A percentile compares a stretch with the other conserved stretches of the same genome.
Evolutionary conservation across 2,329 filamentous ascomycete genomes (phyloP).

Genomic region (Ophiocordyceps robertsii): DNA sequence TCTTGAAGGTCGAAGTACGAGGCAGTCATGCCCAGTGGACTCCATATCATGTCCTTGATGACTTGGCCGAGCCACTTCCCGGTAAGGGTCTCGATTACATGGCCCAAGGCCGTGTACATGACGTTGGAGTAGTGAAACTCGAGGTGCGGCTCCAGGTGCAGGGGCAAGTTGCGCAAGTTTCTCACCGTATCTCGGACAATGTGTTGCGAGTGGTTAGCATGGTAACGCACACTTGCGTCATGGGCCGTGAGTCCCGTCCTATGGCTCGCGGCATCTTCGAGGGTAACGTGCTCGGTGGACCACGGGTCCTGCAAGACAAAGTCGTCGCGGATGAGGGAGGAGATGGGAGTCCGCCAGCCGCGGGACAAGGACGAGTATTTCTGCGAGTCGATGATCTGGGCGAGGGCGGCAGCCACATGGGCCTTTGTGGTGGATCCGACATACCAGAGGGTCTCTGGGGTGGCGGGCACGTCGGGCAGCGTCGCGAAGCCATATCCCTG

Average conservation of each 20-base stretch:
- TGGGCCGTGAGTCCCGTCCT: conserved; percentile 34
- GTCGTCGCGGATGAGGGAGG: conserved; percentile 32
- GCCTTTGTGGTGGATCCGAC: conserved; percentile 44
- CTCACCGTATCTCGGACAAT: conserved; percentile 23
- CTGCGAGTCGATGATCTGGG: conserved; percentile 35
- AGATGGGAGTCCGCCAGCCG: conserved; percentile 33
- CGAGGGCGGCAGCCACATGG: conserved; percentile 33
- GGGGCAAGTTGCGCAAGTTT: conserved; percentile 29
- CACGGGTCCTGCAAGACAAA: conserved; percentile 33
- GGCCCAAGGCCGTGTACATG: conserved; percentile 30
- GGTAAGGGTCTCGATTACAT: conserved; percentile 29
- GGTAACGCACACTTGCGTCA: conserved; percentile 13
- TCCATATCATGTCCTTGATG: conserved; percentile 27
- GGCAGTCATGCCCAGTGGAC: conserved; percentile 31
- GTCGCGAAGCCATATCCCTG: conserved; percentile 18
- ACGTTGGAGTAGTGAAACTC: conserved; percentile 36
- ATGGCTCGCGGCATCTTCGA: conserved; percentile 41
- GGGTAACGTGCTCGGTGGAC: conserved; percentile 32
- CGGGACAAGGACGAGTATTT: conserved; percentile 12
- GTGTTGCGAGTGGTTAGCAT: conserved; percentile 15
- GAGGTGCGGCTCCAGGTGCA: conserved; percentile 28
- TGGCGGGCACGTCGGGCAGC: conserved; percentile 24
- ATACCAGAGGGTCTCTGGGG: conserved; percentile 37
- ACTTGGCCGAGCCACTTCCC: conserved; percentile 23
- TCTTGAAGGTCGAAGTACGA: conserved; percentile 21